These are phyloP conservation scores for Sarcodon aspratus DNA, from an alignment of 768 basidiomycete genomes.

Conservation along the genomic window DNA sequence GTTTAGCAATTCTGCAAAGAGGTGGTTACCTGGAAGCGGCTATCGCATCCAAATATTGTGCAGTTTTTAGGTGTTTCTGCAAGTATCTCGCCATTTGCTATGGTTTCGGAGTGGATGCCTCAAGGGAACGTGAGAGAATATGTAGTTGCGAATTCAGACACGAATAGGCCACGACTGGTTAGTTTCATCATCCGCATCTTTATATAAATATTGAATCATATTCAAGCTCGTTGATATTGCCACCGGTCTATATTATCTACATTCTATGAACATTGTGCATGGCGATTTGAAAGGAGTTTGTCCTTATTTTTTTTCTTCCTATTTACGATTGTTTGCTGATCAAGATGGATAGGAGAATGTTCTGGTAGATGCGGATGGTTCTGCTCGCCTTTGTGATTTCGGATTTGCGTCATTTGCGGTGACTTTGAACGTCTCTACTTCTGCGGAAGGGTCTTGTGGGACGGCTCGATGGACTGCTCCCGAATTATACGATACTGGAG, in stretches of 20 bases:
- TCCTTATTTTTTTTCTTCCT: not conserved
- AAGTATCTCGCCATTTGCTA: not conserved
- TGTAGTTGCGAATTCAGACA: not conserved
- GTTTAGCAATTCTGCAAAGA: not conserved
- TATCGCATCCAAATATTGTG: not conserved
- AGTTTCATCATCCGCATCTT: not conserved
- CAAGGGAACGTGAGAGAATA: not conserved
- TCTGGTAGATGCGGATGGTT: not conserved
- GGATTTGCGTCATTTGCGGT: not conserved
- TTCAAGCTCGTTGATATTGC: not conserved
- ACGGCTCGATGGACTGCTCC: not conserved
- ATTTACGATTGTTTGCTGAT: not conserved
- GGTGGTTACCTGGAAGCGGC: not conserved
- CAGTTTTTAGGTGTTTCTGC: not conserved
- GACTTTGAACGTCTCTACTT: not conserved
- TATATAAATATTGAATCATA: not conserved
- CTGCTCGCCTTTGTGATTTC: not conserved
- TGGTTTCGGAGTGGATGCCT: not conserved
- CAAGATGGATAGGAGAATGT: not conserved
- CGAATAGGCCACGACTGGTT: not conserved
- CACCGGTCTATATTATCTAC: not conserved
- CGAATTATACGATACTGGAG: not conserved
- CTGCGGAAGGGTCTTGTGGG: not conserved
- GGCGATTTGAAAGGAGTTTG: not conserved
- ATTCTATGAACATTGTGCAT: not conserved